phyloP scores from a whole-genome alignment of 495 filamentous ascomycete genomes.

The Cercophora samala region DNA sequence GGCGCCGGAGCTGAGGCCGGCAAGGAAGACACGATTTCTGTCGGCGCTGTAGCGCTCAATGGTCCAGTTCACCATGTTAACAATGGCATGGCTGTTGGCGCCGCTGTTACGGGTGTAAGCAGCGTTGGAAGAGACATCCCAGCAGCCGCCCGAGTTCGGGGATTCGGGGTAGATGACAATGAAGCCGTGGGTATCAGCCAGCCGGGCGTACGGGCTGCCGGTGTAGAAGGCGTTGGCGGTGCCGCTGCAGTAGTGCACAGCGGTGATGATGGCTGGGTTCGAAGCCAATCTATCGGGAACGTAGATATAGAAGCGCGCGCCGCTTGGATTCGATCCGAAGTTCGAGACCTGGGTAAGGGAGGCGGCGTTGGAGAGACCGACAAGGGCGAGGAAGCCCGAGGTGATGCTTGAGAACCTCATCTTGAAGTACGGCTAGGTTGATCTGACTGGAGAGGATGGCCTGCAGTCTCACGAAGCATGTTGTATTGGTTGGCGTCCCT shows the following conservation, averaged over 20 bases:
- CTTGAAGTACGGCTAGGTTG: slow-evolving; percentile 3
- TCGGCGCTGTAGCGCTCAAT: slow-evolving; percentile 50
- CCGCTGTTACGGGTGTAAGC: slow-evolving; percentile 57
- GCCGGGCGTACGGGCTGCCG: slow-evolving; percentile 45
- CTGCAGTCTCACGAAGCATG: background rate
- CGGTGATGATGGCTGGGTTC: slow-evolving; percentile 47
- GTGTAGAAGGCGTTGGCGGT: slow-evolving; percentile 50
- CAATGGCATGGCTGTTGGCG: slow-evolving; percentile 57
- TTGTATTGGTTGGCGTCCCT: background rate
- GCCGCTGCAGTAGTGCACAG: slow-evolving; percentile 55
- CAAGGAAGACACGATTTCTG: slow-evolving; percentile 48
- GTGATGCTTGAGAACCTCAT: slow-evolving; percentile 32
- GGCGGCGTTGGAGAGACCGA: slow-evolving; percentile 22
- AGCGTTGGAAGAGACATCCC: slow-evolving; percentile 56
- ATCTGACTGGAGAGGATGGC: background rate
- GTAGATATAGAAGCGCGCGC: slow-evolving; percentile 40
- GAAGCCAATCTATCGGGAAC: slow-evolving; percentile 36
- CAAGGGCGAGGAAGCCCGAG: slow-evolving; percentile 31
- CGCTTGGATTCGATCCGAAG: slow-evolving; percentile 41
- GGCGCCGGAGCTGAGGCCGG: slow-evolving; percentile 53
- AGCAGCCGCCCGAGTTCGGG: slow-evolving; percentile 50
- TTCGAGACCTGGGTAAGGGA: slow-evolving; percentile 35
- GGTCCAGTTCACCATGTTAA: slow-evolving; percentile 58
- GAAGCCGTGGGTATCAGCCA: slow-evolving; percentile 54
- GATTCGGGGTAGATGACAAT: slow-evolving; percentile 56